These are phyloP conservation scores for Ceratocystis ficicola DNA, from an alignment of 2,329 filamentous ascomycete genomes.

Conservation along the genomic window DNA sequence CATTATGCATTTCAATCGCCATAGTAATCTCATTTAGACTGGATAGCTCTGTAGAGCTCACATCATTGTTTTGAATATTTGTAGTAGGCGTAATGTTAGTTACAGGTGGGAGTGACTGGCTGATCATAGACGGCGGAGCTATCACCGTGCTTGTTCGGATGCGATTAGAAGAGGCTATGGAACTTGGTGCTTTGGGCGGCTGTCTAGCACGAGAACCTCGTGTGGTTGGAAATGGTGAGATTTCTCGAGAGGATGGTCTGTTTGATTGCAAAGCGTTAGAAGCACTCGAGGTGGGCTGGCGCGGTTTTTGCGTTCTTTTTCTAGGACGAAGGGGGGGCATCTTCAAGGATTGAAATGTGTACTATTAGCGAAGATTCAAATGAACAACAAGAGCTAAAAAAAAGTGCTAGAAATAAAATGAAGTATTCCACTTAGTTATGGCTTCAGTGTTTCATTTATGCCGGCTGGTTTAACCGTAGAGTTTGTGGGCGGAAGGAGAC, in stretches of 20 bases:
- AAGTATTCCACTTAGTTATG: background rate
- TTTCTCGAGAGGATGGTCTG: background rate
- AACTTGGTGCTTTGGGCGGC: background rate
- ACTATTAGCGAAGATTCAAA: background rate
- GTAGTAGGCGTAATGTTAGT: background rate
- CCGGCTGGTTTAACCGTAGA: too few relatives aligned
- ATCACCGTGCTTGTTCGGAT: background rate
- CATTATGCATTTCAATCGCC: constrained; percentile 63
- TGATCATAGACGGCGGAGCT: background rate
- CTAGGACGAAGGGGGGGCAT: background rate
- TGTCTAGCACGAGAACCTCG: background rate
- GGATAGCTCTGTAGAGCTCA: background rate
- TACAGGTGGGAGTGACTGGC: background rate
- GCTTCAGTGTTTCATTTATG: background rate
- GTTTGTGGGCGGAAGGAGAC: constrained; percentile 9
- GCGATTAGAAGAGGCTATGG: background rate
- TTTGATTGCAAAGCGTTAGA: background rate
- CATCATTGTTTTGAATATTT: background rate
- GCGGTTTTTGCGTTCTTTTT: background rate
- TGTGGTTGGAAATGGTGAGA: background rate
- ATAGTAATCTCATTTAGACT: constrained; percentile 29
- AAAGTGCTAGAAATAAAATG: background rate
- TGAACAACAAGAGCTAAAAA: too few relatives aligned
- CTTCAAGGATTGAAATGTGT: background rate
- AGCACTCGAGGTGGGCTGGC: background rate